These are phyloP conservation scores for Aspergillus funiculosus DNA, from an alignment of 495 filamentous ascomycete species.

Conservation along the genomic window DNA sequence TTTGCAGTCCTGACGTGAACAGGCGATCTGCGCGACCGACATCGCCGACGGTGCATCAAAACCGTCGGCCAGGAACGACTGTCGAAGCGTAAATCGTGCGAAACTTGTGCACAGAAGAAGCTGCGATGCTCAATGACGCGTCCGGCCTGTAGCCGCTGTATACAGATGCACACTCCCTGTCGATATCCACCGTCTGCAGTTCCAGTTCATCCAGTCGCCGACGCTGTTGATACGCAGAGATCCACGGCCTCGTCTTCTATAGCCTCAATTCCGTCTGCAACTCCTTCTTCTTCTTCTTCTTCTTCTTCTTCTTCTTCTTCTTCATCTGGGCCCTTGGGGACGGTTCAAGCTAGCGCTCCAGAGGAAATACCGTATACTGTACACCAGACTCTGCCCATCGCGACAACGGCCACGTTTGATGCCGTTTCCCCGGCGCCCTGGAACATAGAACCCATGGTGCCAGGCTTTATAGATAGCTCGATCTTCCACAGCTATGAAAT, in stretches of 20 bases:
- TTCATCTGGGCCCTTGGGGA: no score
- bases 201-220: background rate
- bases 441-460: background rate
- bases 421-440: background rate
- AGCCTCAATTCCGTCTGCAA: background rate
- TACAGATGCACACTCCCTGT: constrained; percentile 6
- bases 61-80: constrained; percentile 17
- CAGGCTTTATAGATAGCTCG: background rate
- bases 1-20: background rate
- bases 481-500: background rate
- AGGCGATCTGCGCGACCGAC: constrained; percentile 22
- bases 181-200: constrained; percentile 13
- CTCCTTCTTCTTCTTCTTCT: background rate
- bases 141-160: constrained; percentile 10
- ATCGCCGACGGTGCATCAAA: constrained; percentile 21
- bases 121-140: constrained; percentile 20
- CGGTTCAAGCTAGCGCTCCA: no score
- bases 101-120: constrained; percentile 20
- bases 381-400: no score
- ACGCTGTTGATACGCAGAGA: background rate
- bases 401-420: background rate
- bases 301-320: no score
- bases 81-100: constrained; percentile 22
- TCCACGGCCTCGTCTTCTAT: background rate
- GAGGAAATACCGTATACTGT: no score